phyloP scores from a whole-genome alignment of 352 stramenopile genomes.

The Pythium coloratum region DNA sequence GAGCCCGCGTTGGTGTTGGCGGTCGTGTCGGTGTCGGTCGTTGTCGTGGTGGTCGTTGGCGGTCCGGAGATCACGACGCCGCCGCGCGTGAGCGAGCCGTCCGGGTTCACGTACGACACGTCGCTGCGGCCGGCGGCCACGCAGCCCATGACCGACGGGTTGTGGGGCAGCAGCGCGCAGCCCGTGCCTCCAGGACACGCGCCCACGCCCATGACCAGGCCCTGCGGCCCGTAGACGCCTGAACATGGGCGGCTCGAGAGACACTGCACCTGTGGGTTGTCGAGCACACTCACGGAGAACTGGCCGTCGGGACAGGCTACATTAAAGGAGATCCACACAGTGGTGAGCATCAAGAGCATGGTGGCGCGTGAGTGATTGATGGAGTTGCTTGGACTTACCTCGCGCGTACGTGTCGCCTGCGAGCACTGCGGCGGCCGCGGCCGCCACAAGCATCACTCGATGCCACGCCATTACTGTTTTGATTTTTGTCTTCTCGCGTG shows the following conservation, averaged over 20 bases:
- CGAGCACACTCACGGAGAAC: slow-evolving; percentile 69
- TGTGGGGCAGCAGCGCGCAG: slow-evolving; percentile 57
- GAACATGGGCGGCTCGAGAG: slow-evolving; percentile 55
- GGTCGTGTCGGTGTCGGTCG: not conserved
- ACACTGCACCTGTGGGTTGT: slow-evolving; percentile 53
- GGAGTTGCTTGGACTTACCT: slow-evolving; percentile 12
- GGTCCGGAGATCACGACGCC: slow-evolving; percentile 35
- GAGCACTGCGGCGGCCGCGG: slow-evolving; percentile 11
- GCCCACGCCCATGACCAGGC: slow-evolving; percentile 48
- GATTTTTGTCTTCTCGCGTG: not conserved
- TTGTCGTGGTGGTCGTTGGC: slow-evolving; percentile 15
- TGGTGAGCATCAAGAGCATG: slow-evolving; percentile 18
- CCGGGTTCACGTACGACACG: slow-evolving; percentile 70
- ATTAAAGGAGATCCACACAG: slow-evolving; percentile 19
- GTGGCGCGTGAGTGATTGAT: not conserved
- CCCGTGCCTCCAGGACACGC: slow-evolving; percentile 49
- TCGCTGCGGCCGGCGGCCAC: slow-evolving; percentile 45
- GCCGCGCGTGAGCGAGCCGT: slow-evolving; percentile 58
- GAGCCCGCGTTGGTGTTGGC: slow-evolving; percentile 23
- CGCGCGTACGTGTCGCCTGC: slow-evolving; percentile 15
- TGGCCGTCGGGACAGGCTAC: slow-evolving; percentile 45
- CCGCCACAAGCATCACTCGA: slow-evolving; percentile 17
- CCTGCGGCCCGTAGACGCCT: slow-evolving; percentile 52
- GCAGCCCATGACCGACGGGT: slow-evolving; percentile 71
- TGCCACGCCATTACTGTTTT: slow-evolving; percentile 22